Evolutionary conservation across 345 rosid species (phyloP).

Genomic region (Ceriops decandra): DNA sequence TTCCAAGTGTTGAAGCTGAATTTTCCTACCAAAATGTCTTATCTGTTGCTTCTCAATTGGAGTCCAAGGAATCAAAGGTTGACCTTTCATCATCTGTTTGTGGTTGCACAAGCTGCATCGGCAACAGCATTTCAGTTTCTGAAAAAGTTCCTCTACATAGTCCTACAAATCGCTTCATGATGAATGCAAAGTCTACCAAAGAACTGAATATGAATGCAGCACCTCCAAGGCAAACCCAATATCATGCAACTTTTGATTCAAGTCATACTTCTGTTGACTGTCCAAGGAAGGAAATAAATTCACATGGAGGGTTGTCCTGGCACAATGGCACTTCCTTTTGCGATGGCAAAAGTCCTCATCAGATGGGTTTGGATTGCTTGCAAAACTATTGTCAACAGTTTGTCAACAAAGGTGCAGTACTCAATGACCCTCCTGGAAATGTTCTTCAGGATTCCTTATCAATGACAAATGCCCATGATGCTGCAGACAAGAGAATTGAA

Average conservation of each 20-base stretch:
- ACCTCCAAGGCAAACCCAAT: slow-evolving; percentile 19
- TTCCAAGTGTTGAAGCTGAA: slow-evolving; percentile 29
- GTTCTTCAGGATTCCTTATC: slow-evolving; percentile 36
- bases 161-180: slow-evolving; percentile 14
- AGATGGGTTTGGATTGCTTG: slow-evolving; percentile 30
- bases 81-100: slow-evolving; percentile 17
- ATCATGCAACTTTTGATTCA: slow-evolving; percentile 12
- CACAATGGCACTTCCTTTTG: slow-evolving; percentile 29
- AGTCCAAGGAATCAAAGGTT: slow-evolving; percentile 36
- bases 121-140: slow-evolving; percentile 21
- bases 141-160: slow-evolving; percentile 16
- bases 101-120: slow-evolving; percentile 16
- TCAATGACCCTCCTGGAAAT: slow-evolving; percentile 24
- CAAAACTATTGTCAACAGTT: slow-evolving; percentile 31
- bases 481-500: slow-evolving; percentile 31
- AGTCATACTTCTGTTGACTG: slow-evolving; percentile 9
- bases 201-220: slow-evolving; percentile 36
- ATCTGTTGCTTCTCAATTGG: slow-evolving; percentile 32
- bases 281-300: slow-evolving; percentile 19
- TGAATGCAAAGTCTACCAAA: slow-evolving; percentile 32
- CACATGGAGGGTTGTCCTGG: slow-evolving; percentile 43
- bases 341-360: slow-evolving; percentile 30
- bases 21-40: slow-evolving; percentile 27
- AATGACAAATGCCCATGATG: slow-evolving; percentile 28
- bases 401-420: slow-evolving; percentile 25